Base-by-base conservation (phyloP, 495 filamentous ascomycete species). In the Halenospora varia region DNA sequence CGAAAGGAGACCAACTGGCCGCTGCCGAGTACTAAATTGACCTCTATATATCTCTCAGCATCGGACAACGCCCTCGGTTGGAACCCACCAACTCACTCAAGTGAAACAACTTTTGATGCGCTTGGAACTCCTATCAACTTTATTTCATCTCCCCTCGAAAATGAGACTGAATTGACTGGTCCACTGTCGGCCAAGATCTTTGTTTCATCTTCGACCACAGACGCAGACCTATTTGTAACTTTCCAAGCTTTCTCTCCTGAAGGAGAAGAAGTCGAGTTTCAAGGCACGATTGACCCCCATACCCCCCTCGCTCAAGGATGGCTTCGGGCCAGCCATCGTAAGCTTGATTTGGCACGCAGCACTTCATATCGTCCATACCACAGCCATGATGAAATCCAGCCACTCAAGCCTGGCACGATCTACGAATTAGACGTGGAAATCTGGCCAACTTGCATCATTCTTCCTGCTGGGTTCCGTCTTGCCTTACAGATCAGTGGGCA, bases 391-490 rank as follows among this genome's bases (percentile, higher is more conserved):
- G 84, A 86, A 52, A 77, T 80, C 3, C 74, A 74, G 29, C 73
- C 73, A 13, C 80, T 87, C 0, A 72, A 78, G 23, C 70, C 75
- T 0, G 78, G 77, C 0, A 76, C 81, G 55, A 75, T 87, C 2
- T 87, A 88, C 56, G 66, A 65, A 0, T 81, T 87, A 0, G 84
- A 87, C 59, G 74, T 88, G 10, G 85, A 88, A 70, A 65, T 87
- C 2, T 87, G 84, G 85, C 85, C 85, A 15, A 87, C 83, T 0
- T 85, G 85, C n/a, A n/a, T n/a, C n/a, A n/a, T n/a, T n/a, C n/a
- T n/a, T n/a, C n/a, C n/a, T n/a, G n/a, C n/a, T n/a, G n/a, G n/a
- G n/a, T n/a, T n/a, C n/a, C n/a, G n/a, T 65, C 81, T 86, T 0
- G 75, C 87, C 4, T 75, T 85, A 13, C 75, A 76, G 47, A 70